Evolutionary conservation across 176 grass and related monocot genomes (phyloP).

Genomic region (Cymbopogon citratus): DNA sequence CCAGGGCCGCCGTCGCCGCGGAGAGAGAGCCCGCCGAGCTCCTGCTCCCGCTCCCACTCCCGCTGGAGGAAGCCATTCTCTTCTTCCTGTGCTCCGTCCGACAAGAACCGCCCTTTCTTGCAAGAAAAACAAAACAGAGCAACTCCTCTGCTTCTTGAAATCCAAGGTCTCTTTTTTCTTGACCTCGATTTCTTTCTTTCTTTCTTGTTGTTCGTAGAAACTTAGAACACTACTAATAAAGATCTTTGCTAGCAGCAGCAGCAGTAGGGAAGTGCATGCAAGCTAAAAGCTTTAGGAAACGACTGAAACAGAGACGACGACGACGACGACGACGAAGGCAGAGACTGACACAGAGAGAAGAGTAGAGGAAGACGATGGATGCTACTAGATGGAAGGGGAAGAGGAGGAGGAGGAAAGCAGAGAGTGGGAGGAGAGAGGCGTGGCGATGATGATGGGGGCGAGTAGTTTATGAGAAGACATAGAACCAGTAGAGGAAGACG

Average conservation of each 20-base stretch:
- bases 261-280: slow-evolving; percentile 24
- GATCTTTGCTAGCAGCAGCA: slow-evolving; percentile 1
- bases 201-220: neutral
- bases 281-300: slow-evolving; percentile 2
- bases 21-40: slow-evolving; percentile 37
- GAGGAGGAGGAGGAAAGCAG: too few relatives aligned
- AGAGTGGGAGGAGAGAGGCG: neutral
- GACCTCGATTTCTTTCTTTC: neutral
- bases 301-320: neutral
- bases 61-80: slow-evolving; percentile 81
- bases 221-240: neutral
- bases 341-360: neutral
- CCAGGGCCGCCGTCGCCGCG: slow-evolving; percentile 24
- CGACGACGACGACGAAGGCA: neutral
- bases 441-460: neutral
- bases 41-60: slow-evolving; percentile 52
- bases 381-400: neutral
- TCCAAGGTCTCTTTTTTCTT: neutral
- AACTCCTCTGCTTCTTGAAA: neutral
- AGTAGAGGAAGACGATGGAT: neutral
- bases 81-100: neutral
- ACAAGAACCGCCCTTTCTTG: slow-evolving; percentile 24
- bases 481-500: slow-evolving; percentile 99
- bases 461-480: slow-evolving; percentile 95
- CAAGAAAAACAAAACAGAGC: slow-evolving; percentile 12